Evolutionary conservation across 805 yeast species (phyloP).

Genomic region (Yarrowia divulgata): DNA sequence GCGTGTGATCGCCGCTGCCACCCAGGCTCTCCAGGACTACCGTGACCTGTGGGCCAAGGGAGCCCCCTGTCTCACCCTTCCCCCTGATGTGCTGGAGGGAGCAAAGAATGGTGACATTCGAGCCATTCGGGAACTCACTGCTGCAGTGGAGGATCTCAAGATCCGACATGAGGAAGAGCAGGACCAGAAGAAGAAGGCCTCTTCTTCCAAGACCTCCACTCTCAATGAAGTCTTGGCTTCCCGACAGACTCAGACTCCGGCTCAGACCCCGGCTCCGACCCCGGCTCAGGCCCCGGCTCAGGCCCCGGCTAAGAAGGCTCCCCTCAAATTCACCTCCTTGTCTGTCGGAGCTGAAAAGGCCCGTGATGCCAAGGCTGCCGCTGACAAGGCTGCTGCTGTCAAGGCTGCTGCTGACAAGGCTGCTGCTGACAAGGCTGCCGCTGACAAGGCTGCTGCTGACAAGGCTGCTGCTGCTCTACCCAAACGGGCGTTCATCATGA

Average conservation of each 20-base stretch:
- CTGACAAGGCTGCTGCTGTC: neutral
- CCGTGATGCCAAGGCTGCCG: neutral
- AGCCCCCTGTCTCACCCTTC: slow-evolving; percentile 7
- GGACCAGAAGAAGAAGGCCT: slow-evolving; percentile 10
- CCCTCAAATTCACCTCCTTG: no score
- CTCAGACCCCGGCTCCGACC: neutral
- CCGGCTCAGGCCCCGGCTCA: no score
- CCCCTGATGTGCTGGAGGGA: slow-evolving; percentile 1
- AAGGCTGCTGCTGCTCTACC: neutral
- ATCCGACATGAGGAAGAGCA: neutral
- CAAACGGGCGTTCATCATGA: slow-evolving; percentile 18
- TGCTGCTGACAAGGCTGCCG: neutral
- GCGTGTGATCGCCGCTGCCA: slow-evolving; percentile 3
- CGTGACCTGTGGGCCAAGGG: slow-evolving; percentile 9
- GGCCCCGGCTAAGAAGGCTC: no score
- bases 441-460: neutral
- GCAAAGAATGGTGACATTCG: slow-evolving; percentile 2
- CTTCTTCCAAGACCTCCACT: slow-evolving; percentile 7
- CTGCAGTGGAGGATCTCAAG: slow-evolving; percentile 7
- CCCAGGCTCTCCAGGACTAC: slow-evolving; percentile 13
- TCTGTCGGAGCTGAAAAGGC: neutral
- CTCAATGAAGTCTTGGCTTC: slow-evolving; percentile 19
- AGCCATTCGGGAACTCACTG: slow-evolving; percentile 7
- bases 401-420: neutral
- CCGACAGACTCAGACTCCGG: neutral